A percentile compares a stretch with the other conserved stretches of the same genome.
phyloP scores from a whole-genome alignment of 805 yeast species.

The Yarrowia divulgata region DNA sequence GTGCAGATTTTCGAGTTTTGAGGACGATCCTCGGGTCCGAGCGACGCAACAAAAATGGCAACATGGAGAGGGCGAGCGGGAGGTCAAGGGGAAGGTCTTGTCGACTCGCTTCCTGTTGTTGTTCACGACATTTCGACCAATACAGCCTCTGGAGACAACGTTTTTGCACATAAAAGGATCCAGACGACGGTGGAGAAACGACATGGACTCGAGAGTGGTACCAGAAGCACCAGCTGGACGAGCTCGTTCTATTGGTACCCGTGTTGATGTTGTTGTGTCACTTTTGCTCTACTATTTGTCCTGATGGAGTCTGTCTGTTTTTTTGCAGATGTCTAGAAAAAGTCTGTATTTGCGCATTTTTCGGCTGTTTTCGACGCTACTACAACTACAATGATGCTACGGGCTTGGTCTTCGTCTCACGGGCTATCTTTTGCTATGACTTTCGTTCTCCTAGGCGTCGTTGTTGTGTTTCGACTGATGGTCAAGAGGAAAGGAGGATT shows the following conservation, averaged over 20 bases:
- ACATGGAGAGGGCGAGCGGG: not conserved
- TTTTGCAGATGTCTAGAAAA: not conserved
- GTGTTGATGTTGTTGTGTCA: not conserved
- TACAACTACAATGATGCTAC: not conserved
- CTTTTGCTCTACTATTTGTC: not conserved
- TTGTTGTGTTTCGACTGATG: constrained; percentile 11
- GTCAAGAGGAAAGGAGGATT: constrained; percentile 34
- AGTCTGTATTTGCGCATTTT: not conserved
- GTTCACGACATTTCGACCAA: not conserved
- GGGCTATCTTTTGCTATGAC: not conserved
- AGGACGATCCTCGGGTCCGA: not conserved
- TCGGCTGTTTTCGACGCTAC: not conserved
- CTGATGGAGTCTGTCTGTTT: not conserved
- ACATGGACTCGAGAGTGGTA: not conserved
- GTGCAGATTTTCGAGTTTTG: constrained; percentile 7
- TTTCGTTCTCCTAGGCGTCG: not conserved
- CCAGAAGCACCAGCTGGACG: not conserved
- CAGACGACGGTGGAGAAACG: not conserved
- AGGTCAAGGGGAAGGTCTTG: not conserved
- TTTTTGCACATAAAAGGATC: too few species aligned
- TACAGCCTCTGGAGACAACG: too few species aligned
- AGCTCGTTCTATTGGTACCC: not conserved
- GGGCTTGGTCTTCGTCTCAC: not conserved
- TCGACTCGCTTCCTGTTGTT: too few species aligned
- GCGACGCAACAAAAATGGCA: not conserved